phyloP scores from a whole-genome alignment of 1,284 basidiomycete genomes.

The Leccinum insigne region DNA sequence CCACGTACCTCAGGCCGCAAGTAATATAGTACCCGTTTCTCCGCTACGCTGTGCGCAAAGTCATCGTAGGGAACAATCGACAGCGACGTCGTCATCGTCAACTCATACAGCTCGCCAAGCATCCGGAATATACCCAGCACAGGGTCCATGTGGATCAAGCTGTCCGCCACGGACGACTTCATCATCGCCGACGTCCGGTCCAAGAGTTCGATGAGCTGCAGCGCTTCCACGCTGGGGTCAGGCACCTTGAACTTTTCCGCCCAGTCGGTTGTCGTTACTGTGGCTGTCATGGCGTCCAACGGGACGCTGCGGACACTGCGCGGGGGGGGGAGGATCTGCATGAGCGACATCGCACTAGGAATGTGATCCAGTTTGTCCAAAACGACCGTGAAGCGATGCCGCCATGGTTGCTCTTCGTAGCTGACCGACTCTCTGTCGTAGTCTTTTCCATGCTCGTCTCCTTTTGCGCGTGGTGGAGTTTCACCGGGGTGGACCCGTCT shows the following conservation, averaged over 20 bases:
- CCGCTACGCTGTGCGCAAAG: slow-evolving; percentile 65
- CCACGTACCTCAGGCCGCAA: slow-evolving; percentile 60
- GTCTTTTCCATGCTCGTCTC: slow-evolving; percentile 8
- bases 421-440: slow-evolving; percentile 19
- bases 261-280: not conserved
- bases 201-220: slow-evolving; percentile 88
- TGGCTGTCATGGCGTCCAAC: slow-evolving; percentile 15
- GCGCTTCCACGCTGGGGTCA: slow-evolving; percentile 54
- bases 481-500: slow-evolving; percentile 36
- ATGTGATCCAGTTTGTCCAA: slow-evolving; percentile 91
- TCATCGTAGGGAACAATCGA: slow-evolving; percentile 70
- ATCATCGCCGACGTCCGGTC: slow-evolving; percentile 91
- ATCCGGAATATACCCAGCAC: slow-evolving; percentile 83
- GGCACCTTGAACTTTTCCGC: slow-evolving; percentile 12
- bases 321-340: slow-evolving; percentile 50
- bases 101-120: slow-evolving; percentile 77
- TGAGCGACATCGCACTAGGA: slow-evolving; percentile 68
- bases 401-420: slow-evolving; percentile 26
- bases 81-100: slow-evolving; percentile 68
- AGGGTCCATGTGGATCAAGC: slow-evolving; percentile 75
- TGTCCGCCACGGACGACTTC: slow-evolving; percentile 78
- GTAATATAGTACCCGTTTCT: slow-evolving; percentile 47
- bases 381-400: slow-evolving; percentile 70
- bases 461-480: not conserved
- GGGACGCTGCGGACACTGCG: not conserved